Evolutionary conservation across 768 basidiomycete species (phyloP).

Genomic region (Nidularia pulvinata): DNA sequence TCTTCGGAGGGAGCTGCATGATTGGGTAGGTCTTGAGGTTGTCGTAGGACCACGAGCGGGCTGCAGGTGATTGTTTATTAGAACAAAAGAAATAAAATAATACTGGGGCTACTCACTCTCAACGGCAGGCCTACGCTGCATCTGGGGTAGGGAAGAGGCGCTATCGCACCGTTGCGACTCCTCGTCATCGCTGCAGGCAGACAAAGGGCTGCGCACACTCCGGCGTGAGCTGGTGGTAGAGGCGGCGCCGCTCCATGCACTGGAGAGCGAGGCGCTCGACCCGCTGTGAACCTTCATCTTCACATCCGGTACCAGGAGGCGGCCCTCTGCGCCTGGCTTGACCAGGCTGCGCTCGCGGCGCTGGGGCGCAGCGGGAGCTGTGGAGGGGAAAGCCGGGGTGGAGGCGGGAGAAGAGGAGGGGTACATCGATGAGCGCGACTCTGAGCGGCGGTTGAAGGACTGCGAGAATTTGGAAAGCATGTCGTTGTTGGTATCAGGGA

Average conservation of each 20-base stretch:
- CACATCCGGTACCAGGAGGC: constrained; percentile 50
- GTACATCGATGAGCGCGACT: constrained; percentile 20
- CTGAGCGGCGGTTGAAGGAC: constrained; percentile 54
- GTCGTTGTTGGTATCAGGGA: constrained; percentile 34
- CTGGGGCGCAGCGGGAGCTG: constrained; percentile 21
- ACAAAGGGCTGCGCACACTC: constrained; percentile 30
- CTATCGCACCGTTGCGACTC: constrained; percentile 2
- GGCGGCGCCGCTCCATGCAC: constrained; percentile 22
- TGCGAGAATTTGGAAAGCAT: constrained; percentile 56
- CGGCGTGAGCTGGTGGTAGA: constrained; percentile 15
- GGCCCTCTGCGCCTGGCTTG: constrained; percentile 62
- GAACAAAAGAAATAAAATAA: background rate
- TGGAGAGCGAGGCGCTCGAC: constrained; percentile 36
- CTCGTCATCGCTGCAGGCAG: constrained; percentile 21
- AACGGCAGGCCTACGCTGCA: background rate
- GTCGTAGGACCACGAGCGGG: constrained; percentile 77
- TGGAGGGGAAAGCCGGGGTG: constrained; percentile 27
- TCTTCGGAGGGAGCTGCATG: constrained; percentile 54
- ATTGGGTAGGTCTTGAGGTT: constrained; percentile 68
- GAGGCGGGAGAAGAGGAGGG: constrained; percentile 27
- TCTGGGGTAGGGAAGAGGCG: background rate
- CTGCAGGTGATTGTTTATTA: constrained; percentile 25
- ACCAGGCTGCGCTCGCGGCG: constrained; percentile 54
- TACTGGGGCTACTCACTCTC: background rate
- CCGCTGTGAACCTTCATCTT: constrained; percentile 33